Evolutionary conservation across 1,139 yeast species (phyloP).

Genomic region (Suhomyces choctaworum): DNA sequence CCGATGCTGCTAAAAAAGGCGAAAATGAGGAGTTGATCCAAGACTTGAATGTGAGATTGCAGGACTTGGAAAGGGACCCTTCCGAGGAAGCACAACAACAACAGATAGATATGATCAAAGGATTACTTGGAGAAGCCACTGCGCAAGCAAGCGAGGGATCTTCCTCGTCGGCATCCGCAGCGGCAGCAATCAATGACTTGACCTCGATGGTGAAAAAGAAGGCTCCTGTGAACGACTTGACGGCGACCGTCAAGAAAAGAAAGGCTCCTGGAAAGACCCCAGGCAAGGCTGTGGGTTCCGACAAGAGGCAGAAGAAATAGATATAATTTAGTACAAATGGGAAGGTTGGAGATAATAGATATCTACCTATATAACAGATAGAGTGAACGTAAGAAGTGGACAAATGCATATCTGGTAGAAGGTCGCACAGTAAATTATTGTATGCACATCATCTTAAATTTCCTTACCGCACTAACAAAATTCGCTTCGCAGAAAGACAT

Average conservation of each 20-base stretch:
- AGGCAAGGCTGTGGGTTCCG: conserved; percentile 1
- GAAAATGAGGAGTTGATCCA: conserved; percentile 53
- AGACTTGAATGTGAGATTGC: conserved; percentile 52
- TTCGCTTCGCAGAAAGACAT: background rate
- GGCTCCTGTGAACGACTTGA: conserved; percentile 13
- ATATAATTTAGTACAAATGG: too few species aligned
- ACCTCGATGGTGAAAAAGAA: conserved; percentile 38
- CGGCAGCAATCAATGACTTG: conserved; percentile 34
- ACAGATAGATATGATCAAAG: conserved; percentile 60
- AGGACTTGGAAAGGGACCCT: conserved; percentile 57
- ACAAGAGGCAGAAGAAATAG: conserved; percentile 5
- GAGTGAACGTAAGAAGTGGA: too few species aligned
- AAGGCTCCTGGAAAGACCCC: conserved; percentile 11
- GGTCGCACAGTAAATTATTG: too few species aligned
- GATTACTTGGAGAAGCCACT: conserved; percentile 58
- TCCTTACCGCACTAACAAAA: background rate
- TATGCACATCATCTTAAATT: too few species aligned
- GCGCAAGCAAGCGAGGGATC: conserved; percentile 8
- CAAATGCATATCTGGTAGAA: too few species aligned
- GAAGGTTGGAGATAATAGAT: too few species aligned
- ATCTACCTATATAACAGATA: too few species aligned
- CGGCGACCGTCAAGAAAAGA: conserved; percentile 13
- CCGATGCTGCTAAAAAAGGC: conserved; percentile 33
- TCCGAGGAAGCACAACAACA: conserved; percentile 53
- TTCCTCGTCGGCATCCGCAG: conserved; percentile 14